Conservation (phyloP, 129 eudicot species). For the Flaveria robusta region DNA sequence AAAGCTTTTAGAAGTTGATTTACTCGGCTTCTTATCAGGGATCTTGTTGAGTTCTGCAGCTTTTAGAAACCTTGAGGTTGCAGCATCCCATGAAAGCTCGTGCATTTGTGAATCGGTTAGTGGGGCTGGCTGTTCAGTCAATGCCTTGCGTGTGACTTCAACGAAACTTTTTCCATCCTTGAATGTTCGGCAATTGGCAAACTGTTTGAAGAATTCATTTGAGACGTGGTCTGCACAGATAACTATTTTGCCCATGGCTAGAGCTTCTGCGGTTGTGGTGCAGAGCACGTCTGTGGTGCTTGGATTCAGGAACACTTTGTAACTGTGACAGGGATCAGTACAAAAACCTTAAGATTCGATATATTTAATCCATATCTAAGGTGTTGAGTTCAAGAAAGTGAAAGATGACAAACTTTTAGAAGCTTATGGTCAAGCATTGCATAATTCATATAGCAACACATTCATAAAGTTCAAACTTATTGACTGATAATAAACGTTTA, state of each 20-base stretch:
- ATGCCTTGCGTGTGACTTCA: constrained; percentile 57
- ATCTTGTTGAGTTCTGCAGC: constrained; percentile 55
- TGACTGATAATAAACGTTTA: background rate
- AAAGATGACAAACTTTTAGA: no score
- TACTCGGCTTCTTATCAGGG: constrained; percentile 39
- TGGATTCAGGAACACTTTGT: constrained; percentile 91
- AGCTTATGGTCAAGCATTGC: background rate
- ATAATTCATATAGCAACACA: background rate
- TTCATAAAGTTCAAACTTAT: background rate
- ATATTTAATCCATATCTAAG: no score
- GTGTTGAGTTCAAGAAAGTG: no score
- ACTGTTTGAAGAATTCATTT: constrained; percentile 89
- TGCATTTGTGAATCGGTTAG: constrained; percentile 67
- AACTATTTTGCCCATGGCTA: constrained; percentile 97
- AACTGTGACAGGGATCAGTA: constrained; percentile 46
- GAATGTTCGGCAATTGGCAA: constrained; percentile 83
- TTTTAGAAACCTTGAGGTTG: constrained; percentile 70
- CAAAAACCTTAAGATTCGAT: no score
- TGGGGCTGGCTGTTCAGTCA: constrained; percentile 66
- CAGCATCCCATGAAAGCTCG: constrained; percentile 97
- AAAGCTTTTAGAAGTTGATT: constrained; percentile 47
- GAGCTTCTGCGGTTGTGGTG: constrained; percentile 91
- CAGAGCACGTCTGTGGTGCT: constrained; percentile 98
- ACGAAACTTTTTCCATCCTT: constrained; percentile 69
- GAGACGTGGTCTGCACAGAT: constrained; percentile 92